phyloP scores from a whole-genome alignment of 2,329 filamentous ascomycete species.

The Apiospora aurea region DNA sequence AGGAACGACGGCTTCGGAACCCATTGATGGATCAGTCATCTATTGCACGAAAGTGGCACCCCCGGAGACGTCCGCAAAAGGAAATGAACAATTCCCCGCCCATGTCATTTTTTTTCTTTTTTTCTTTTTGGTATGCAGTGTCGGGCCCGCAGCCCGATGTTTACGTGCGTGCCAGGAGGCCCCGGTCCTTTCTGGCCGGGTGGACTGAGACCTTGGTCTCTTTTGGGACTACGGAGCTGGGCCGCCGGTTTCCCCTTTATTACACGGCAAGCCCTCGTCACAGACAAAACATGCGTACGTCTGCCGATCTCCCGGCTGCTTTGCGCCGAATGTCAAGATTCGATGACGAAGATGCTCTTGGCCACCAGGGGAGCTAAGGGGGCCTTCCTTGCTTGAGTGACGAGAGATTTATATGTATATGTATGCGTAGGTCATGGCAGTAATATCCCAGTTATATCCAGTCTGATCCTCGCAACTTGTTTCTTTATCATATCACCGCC shows the following conservation, averaged over 20 bases:
- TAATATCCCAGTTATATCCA: neutral
- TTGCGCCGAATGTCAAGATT: neutral
- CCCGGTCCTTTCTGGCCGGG: neutral
- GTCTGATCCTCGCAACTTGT: neutral
- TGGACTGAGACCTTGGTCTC: conserved; percentile 2
- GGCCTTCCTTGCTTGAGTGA: neutral
- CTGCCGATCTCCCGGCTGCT: neutral
- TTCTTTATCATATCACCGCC: neutral
- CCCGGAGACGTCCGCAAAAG: neutral
- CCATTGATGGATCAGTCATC: neutral
- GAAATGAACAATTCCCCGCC: conserved; percentile 2
- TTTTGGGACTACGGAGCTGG: conserved; percentile 8
- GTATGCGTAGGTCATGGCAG: neutral
- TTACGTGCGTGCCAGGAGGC: neutral
- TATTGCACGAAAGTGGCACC: neutral
- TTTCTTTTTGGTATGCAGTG: neutral
- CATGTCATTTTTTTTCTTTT: neutral
- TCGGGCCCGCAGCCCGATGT: neutral
- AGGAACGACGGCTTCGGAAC: neutral
- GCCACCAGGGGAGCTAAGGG: neutral
- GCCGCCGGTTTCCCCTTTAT: neutral
- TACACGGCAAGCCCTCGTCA: neutral
- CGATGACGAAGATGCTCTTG: neutral
- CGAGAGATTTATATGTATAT: neutral
- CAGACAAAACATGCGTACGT: neutral